phyloP scores from a whole-genome alignment of 2,329 filamentous ascomycete species.

The Fusarium penzigii region DNA sequence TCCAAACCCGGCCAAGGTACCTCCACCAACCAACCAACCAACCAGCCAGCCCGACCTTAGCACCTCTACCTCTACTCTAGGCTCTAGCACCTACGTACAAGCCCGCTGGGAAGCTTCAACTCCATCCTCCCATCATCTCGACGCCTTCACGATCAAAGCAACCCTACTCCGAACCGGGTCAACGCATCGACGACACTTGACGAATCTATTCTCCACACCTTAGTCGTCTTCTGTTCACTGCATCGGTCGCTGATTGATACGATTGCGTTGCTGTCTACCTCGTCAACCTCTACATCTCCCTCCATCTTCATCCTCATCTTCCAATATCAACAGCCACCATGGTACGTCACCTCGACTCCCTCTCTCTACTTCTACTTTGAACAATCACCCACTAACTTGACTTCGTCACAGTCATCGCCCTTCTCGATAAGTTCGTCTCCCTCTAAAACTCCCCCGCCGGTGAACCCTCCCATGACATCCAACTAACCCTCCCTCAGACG shows the following conservation, averaged over 20 bases:
- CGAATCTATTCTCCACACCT: neutral
- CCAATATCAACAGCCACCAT: constrained; percentile 27
- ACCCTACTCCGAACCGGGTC: constrained; percentile 5
- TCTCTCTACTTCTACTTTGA: neutral
- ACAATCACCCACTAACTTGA: constrained; percentile 24
- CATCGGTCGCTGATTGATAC: constrained; percentile 23
- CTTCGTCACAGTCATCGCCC: constrained; percentile 68
- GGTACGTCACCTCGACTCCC: constrained; percentile 24
- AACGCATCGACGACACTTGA: constrained; percentile 8
- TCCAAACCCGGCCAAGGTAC: constrained; percentile 10
- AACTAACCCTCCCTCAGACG: constrained; percentile 51
- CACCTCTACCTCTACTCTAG: constrained; percentile 17
- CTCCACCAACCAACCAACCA: neutral
- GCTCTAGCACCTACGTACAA: constrained; percentile 6
- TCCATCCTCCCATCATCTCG: constrained; percentile 17
- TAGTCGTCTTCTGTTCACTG: constrained; percentile 9
- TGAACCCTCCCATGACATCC: constrained; percentile 2
- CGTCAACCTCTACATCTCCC: constrained; percentile 20
- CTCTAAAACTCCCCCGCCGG: neutral
- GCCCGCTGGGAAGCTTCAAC: constrained; percentile 18
- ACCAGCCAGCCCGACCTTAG: constrained; percentile 18
- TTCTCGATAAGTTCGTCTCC: constrained; percentile 85
- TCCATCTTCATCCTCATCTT: constrained; percentile 9
- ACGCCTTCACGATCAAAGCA: constrained; percentile 12
- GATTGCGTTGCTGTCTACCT: constrained; percentile 11